Conservation (phyloP, 2,329 filamentous ascomycete species). For the Xylariales sp. region DNA sequence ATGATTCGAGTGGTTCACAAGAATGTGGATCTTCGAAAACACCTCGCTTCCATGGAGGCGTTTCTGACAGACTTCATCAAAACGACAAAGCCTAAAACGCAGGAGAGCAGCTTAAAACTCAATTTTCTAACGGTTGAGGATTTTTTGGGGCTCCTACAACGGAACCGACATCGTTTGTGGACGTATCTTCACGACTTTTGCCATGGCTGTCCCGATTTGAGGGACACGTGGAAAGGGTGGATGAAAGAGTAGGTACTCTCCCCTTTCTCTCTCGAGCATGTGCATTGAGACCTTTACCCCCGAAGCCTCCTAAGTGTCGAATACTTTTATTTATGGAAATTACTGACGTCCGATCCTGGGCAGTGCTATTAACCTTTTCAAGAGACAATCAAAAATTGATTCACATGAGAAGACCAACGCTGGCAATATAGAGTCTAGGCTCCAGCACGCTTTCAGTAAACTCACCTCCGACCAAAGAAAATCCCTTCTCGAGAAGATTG, state of each 20-base stretch:
- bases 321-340: neutral
- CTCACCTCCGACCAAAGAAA: conserved; percentile 61
- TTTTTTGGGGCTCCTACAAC: conserved; percentile 74
- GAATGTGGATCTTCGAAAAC: conserved; percentile 75
- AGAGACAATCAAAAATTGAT: conserved; percentile 38
- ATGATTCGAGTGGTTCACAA: conserved; percentile 79
- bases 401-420: neutral
- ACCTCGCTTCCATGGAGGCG: conserved; percentile 72
- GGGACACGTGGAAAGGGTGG: conserved; percentile 70
- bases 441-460: conserved; percentile 57
- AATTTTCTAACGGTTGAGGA: conserved; percentile 74
- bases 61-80: conserved; percentile 80
- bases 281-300: neutral
- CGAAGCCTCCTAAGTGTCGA: neutral
- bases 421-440: conserved; percentile 53
- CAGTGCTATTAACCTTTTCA: conserved; percentile 66
- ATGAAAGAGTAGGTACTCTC: conserved; percentile 58
- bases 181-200: conserved; percentile 77
- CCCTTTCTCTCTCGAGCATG: neutral
- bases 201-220: conserved; percentile 74
- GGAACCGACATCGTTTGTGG: conserved; percentile 72
- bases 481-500: conserved; percentile 62
- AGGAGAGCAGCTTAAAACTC: conserved; percentile 51
- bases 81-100: conserved; percentile 60
- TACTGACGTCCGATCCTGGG: conserved; percentile 13